Conservation (phyloP, 305 asterid genomes). For the Fraxinus baroniana region DNA sequence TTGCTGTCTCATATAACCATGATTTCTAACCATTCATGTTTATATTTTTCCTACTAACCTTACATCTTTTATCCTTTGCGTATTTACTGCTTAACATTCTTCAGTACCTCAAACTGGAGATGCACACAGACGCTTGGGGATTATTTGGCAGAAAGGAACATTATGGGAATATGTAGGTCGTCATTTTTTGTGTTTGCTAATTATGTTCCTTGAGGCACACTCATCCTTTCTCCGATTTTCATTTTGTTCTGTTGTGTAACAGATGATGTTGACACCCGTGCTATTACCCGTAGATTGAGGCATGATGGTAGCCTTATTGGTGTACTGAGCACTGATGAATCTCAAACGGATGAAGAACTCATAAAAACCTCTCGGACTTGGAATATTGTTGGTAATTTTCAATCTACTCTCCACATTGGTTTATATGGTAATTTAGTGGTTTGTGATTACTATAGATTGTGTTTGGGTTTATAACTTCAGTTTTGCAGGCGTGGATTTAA, state of each 20-base stretch:
- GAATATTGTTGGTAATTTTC: conserved; percentile 72
- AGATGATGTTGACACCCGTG: conserved; percentile 98
- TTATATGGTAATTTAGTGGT: not conserved
- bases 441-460: not conserved
- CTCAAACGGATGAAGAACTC: conserved; percentile 76
- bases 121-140: conserved; percentile 73
- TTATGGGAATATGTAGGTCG: conserved; percentile 89
- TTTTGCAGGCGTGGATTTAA: conserved; percentile 82
- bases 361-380: conserved; percentile 68
- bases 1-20: conserved; percentile 17
- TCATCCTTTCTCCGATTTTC: conserved; percentile 22
- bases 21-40: conserved; percentile 8
- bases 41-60: conserved; percentile 1
- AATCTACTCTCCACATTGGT: not conserved
- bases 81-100: conserved; percentile 21
- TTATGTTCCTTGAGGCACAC: not conserved
- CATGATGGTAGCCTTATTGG: conserved; percentile 96
- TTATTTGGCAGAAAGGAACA: conserved; percentile 80
- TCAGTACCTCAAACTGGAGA: conserved; percentile 92
- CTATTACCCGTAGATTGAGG: conserved; percentile 88
- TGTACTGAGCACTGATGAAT: conserved; percentile 77
- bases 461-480: not conserved
- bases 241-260: conserved; percentile 25
- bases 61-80: not conserved
- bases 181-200: conserved; percentile 6